Base-by-base conservation (phyloP, 2,329 filamentous ascomycete species). In the Neofusicoccum sp. region DNA sequence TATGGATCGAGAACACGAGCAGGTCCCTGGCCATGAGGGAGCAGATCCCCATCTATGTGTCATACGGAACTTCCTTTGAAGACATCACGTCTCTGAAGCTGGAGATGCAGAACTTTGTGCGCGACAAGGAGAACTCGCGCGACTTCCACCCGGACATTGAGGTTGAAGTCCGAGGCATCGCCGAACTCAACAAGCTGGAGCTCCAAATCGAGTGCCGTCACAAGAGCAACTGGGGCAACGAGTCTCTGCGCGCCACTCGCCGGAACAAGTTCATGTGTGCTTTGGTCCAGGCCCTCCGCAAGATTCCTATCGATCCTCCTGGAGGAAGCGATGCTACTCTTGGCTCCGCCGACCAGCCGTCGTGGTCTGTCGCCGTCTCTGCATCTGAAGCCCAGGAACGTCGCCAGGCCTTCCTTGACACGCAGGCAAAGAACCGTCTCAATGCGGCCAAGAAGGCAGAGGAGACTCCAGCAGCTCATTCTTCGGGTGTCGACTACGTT, bases 251-350 rank as follows among this genome's bases (percentile, higher is more conserved):
- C 44, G 89, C 89, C 16, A 85, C 89, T 6, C 88, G 93, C 59
- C 88, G 94, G 65, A 96, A 91, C 75, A 98, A 97, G 78, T 98
- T 99, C 80, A 96, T 98, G 88, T 97, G 93, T 73, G 95, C 95
- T 0, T 82, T 99, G 64, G 89, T 95, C 4, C 78, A 93, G 7
- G 93, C 94, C 3, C 80, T 97, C 64, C 91, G 92, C 78, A 93
- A 89, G 79, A 84, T 99, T 16, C 94, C 93, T 8, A 94, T 99
- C 72, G 85, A 92, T 69, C 87, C 82, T 22, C 94, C 94, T 62
- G 93, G 89, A 44, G 93, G 90, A 64, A 91, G 88, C 62, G 80
- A 79, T 65, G 81, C 85, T 64, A 86, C 85, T 44, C 84, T 90
- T 5, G 86, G 83, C 36, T 83, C 82, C 66, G 77, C 78, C 36